Conservation (phyloP, 345 rosid genomes). For the Rubroshorea leprosula region DNA sequence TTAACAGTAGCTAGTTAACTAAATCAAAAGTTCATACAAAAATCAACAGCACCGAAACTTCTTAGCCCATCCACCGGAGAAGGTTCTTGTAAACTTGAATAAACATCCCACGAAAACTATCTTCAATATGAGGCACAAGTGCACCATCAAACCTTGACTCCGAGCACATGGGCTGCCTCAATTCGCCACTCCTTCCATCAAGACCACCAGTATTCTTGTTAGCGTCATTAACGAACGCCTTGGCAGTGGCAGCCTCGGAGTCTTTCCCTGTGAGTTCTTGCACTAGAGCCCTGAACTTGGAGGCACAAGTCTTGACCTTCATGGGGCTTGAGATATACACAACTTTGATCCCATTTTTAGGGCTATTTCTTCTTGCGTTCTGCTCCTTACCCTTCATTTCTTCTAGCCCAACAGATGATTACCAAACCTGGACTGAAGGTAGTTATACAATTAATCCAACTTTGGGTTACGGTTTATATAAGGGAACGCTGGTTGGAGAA, state of each 20-base stretch:
- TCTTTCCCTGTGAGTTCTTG: conserved; percentile 87
- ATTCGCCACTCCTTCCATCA: conserved; percentile 12
- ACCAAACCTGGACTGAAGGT: neutral
- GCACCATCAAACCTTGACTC: conserved; percentile 18
- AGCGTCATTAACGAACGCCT: conserved; percentile 10
- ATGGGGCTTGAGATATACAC: conserved; percentile 79
- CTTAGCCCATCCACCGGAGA: conserved; percentile 21
- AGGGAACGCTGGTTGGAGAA: neutral
- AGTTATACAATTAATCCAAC: neutral
- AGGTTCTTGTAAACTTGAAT: conserved; percentile 19
- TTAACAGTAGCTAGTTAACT: too few species aligned
- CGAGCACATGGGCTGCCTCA: conserved; percentile 6
- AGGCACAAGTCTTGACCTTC: conserved; percentile 66
- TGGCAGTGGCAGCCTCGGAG: conserved; percentile 46
- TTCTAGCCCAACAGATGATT: neutral
- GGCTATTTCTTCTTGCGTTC: neutral
- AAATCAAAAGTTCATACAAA: too few species aligned
- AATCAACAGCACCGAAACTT: conserved; percentile 4
- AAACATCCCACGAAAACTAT: conserved; percentile 29
- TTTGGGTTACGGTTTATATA: conserved; percentile 13
- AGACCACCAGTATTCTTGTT: conserved; percentile 3
- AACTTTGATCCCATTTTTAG: conserved; percentile 47
- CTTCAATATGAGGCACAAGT: conserved; percentile 18
- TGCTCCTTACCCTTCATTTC: conserved; percentile 14
- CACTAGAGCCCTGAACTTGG: conserved; percentile 70